Base-by-base conservation (phyloP, 257 asterid species). In the Eustoma russellianum region DNA sequence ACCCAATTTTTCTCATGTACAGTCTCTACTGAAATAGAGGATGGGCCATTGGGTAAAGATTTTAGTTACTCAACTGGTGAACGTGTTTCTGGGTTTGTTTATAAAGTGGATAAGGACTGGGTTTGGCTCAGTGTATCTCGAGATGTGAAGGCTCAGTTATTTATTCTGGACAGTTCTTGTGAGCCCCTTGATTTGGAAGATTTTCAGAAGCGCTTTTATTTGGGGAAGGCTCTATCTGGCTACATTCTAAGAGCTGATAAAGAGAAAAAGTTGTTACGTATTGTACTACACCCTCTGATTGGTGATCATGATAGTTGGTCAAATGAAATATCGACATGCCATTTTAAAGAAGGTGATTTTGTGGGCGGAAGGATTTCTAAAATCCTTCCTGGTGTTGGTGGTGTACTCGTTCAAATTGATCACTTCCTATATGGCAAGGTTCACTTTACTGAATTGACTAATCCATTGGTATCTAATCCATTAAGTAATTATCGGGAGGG, bases 361-460 rank as follows among this genome's bases (percentile, higher is more conserved):
- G 80, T 85, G 64, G 95, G 93, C 73, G 98, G 98, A 61, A 77
- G 89, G 72, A 73, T 92, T 60, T 92, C 91, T 52, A 85, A 78
- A 67, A 73, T 88, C 66, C 81, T 92, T 71, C 86, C 95, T 10
- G 97, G 94, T 58, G 84, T 82, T 64, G 86, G 95, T 62, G 97
- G 97, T 40, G 55, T 88, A 72, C 67, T 77, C 61, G 86, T 88
- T 74, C 95, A 85, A 75, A 65, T 92, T 62, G 86, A 79, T 64
- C 80, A 57, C 45, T 77, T 70, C 71, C 80, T 73, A 33, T 81
- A 77, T 58, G 98, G 98, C 33, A 92, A 79, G 72, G 98, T 88
- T 71, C 97, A 92, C 78, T 92, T 70, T 71, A 79, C 95, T 66
- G 98, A 92, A 62, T 70, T 92, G 75, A 52, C 77, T 0, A 79